Evolutionary conservation across 352 stramenopile genomes (phyloP), one percentile per base, ranked within the genome.

Genomic region (Phytophthora idaei): DNA sequence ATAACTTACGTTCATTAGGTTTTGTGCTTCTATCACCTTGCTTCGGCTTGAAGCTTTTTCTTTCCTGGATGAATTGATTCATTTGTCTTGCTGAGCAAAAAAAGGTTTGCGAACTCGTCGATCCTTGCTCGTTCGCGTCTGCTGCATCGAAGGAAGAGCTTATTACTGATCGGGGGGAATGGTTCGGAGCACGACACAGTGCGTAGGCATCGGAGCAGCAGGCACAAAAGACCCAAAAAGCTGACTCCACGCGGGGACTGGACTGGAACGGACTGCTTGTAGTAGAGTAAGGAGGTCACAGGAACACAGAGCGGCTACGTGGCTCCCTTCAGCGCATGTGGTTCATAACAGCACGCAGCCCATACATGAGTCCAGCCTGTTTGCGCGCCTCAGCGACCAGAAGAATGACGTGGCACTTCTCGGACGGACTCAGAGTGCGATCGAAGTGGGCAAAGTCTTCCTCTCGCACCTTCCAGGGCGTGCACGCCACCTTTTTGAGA

Each of bases 401-500:
- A 17, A 96, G 64, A 69, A 87, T 90, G 37, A 96, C 84, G 63
- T 95, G 89, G 58, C 83, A 92, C 67, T 96, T 96, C 64, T 96
- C 89, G 5, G 85, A 92, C 25, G 80, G 69, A 45, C 83, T 91
- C 8, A 95, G 68, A 10, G 79, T 90, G 52, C 75, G 84, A 67
- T 93, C 87, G 53, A 96, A 96, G 68, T 95, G 87, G 57, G 90
- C 81, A 61, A 96, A 92, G 61, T 96, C 89, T 44, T 88, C 76
- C 50, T 82, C 66, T 1, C 76, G 84, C 54, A 96, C 87, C 57
- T 91, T 91, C 85, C 86, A 94, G 15, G 88, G 88, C 46, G 83
- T 94, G 55, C 88, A 95, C 12, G 86, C 86, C 36, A 94, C 87
- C 53, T 94, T 95, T 54, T 93, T 93, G 36, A 95, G 75, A 55